These are phyloP conservation scores for Grosmannia huntii DNA, from an alignment of 2,329 filamentous ascomycete species.

Conservation along the genomic window DNA sequence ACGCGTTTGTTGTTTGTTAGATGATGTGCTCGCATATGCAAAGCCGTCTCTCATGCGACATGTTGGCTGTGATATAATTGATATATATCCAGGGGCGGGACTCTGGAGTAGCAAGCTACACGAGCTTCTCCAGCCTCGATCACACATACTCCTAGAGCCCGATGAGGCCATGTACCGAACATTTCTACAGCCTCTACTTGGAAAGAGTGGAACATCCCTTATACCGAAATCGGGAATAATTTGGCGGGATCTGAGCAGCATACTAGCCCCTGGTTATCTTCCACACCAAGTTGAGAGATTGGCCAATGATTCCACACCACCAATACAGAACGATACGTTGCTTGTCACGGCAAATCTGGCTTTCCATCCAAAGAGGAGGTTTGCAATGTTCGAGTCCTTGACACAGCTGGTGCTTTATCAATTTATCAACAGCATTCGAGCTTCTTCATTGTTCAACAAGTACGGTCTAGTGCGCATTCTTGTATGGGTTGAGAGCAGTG, in stretches of 20 bases:
- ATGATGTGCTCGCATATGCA: conserved; percentile 60
- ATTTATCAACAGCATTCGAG: conserved; percentile 45
- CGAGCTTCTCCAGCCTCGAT: conserved; percentile 60
- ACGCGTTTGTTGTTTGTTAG: conserved; percentile 22
- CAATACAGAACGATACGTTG: conserved; percentile 55
- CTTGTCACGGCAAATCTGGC: conserved; percentile 60
- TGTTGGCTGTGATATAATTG: conserved; percentile 70
- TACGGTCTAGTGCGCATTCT: conserved; percentile 74
- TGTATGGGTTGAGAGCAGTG: conserved; percentile 53
- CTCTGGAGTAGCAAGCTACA: conserved; percentile 69
- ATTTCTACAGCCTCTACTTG: conserved; percentile 46
- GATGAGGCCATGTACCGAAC: conserved; percentile 43
- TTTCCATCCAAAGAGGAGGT: conserved; percentile 36
- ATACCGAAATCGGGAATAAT: conserved; percentile 45
- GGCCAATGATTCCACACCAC: conserved; percentile 24
- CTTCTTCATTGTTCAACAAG: conserved; percentile 50
- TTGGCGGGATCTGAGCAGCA: conserved; percentile 42
- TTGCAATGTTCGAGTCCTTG: conserved; percentile 41
- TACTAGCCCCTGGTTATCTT: conserved; percentile 38
- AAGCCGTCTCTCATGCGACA: conserved; percentile 55
- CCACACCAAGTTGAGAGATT: conserved; percentile 38
- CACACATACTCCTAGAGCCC: conserved; percentile 73
- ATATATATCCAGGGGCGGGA: conserved; percentile 71
- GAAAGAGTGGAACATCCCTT: conserved; percentile 34
- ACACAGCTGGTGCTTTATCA: conserved; percentile 47